These are phyloP conservation scores for Leccinum aurantiacum DNA, from an alignment of 768 basidiomycete species.

Conservation along the genomic window DNA sequence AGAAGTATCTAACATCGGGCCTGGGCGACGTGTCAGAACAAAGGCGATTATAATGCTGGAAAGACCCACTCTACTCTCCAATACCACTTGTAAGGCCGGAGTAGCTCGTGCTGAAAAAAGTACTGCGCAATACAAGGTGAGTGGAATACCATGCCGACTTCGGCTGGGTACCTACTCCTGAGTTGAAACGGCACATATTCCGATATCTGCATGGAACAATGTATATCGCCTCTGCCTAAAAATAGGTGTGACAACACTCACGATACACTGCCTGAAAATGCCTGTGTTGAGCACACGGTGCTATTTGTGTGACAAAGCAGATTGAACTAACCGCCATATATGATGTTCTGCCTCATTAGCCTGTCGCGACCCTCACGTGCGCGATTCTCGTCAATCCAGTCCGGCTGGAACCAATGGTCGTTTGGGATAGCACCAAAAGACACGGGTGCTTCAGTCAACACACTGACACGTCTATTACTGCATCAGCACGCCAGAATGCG, in stretches of 20 bases:
- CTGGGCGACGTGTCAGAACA: slow-evolving; percentile 19
- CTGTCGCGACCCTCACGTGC: slow-evolving; percentile 52
- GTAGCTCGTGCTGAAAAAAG: slow-evolving; percentile 55
- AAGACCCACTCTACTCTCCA: slow-evolving; percentile 56
- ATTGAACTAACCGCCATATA: slow-evolving; percentile 46
- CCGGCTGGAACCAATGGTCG: slow-evolving; percentile 70
- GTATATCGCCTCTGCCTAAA: not conserved
- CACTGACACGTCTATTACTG: slow-evolving; percentile 30
- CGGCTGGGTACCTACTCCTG: slow-evolving; percentile 45
- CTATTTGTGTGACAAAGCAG: not conserved
- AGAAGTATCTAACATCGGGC: slow-evolving; percentile 54
- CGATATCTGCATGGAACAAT: slow-evolving; percentile 44
- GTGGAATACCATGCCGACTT: not conserved
- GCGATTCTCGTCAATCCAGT: slow-evolving; percentile 67
- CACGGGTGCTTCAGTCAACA: slow-evolving; percentile 43
- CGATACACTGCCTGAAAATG: slow-evolving; percentile 43
- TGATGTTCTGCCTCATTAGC: slow-evolving; percentile 48
- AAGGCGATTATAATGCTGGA: not conserved
- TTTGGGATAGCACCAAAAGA: slow-evolving; percentile 58
- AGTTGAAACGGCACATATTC: slow-evolving; percentile 78
- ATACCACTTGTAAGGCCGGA: slow-evolving; percentile 57
- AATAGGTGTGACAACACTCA: slow-evolving; percentile 24
- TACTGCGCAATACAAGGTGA: slow-evolving; percentile 35
- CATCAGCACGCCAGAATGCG: slow-evolving; percentile 11
- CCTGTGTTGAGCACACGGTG: slow-evolving; percentile 1